Evolutionary conservation across 2,329 filamentous ascomycete species (phyloP), one percentile per base, ranked within the genome.

Genomic region (Beauveria brongniartii): DNA sequence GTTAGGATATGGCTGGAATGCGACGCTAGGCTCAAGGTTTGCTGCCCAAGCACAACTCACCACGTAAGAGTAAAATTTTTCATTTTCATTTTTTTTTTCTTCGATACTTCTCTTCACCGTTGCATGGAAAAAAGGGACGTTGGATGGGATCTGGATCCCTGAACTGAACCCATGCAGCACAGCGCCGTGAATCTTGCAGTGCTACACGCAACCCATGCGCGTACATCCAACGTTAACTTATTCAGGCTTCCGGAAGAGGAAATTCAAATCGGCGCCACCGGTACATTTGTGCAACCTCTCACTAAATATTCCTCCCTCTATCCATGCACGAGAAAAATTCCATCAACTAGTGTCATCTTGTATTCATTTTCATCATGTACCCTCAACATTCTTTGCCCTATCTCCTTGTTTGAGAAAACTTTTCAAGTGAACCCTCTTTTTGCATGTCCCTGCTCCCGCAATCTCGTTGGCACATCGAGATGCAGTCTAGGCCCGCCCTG

Each of bases 251-350:
- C 55, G 46, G 46, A 58, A 50, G 14, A 41, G 55, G 55, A 41
- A 58, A 58, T 58, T 43, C 46, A 47, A 44, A 56, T 48, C 30
- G 43, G 28, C 54, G 54, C 41, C 28, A 55, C 43, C 43, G n/a
- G n/a, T n/a, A 40, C 43, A 40, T 40, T 48, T 56, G 54, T 56
- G 54, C 43, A 40, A 56, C 54, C 43, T 9, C 9, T 24, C 34
- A 37, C 5, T 37, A 37, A 14, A 34, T 34, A 8, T 18, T 10
- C 18, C 22, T 16, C 26, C 9, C 8, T 16, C 48, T 26, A 34
- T 37, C 24, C n/a, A 20, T 20, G 18, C n/a, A 34, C 16, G 10
- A 14, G 34, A 37, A 37, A 3, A 6, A 37, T 37, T 37, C 5
- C 34, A 37, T 16, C 34, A 37, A 16, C 34, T 37, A 37, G 34